Evolutionary conservation across 2,329 filamentous ascomycete species (phyloP), one percentile per base, ranked within the genome.

Genomic region (Phoma sp.): DNA sequence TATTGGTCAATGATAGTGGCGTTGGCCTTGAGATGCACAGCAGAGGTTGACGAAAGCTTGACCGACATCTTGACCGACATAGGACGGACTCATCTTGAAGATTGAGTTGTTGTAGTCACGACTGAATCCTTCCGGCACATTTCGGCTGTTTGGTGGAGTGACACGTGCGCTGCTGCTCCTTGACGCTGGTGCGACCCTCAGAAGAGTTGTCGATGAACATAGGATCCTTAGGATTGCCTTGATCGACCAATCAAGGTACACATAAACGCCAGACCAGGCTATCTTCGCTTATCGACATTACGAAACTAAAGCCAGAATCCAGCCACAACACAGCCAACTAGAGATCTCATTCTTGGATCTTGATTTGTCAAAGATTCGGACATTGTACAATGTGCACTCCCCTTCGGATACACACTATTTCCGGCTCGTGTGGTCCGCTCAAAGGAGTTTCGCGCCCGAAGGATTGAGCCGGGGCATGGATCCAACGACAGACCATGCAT

Each of bases 391-490:
- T 32, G 47, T 17, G 7, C n/a, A 20, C n/a, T 20, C 20, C 32
- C n/a, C 33, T 26, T 25, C 32, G 15, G 4, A 21, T 14, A 17
- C 32, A 20, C 18, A 36, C 33, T n/a, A n/a, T n/a, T n/a, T n/a
- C 17, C 6, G 23, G 7, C 23, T 25, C 32, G 26, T 34, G 25
- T 25, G 17, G 23, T 42, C 37, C 26, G 18, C 36, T 29, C 26
- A n/a, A 15, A 32, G 7, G n/a, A 20, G 29, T 29, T 3, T n/a
- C 14, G 14, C n/a, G 10, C 25, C 39, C 32, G 39, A 42, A 45
- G 14, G 26, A 28, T 39, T 26, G 14, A 51, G 18, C 47, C 47
- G 39, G 26, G n/a, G n/a, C n/a, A n/a, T n/a, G n/a, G 33, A 28
- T 15, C 23, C 26, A 28, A n/a, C 11, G n/a, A n/a, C n/a, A n/a